Percentiles rank a stretch among this genome's conserved stretches.
These are phyloP conservation scores for Pontederia crassipes DNA, from an alignment of 176 grass and related monocot genomes.

Conservation along the genomic window DNA sequence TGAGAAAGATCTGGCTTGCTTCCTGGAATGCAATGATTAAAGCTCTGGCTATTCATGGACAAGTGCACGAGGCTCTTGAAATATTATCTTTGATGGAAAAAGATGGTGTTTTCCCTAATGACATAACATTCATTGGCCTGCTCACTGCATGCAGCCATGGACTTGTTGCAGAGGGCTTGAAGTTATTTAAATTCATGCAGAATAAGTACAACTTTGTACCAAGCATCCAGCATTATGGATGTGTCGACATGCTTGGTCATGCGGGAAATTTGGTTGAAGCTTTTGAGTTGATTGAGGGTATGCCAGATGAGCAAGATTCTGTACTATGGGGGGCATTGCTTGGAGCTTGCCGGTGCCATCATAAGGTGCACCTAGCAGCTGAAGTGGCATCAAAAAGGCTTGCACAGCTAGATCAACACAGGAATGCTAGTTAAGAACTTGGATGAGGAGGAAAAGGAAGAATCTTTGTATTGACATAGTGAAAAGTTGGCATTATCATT, in stretches of 20 bases:
- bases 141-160: conserved; percentile 11
- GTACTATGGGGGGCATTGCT: conserved; percentile 4
- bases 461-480: neutral
- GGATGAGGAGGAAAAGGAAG: conserved; percentile 9
- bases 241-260: conserved; percentile 8
- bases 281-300: neutral
- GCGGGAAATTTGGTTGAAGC: conserved; percentile 1
- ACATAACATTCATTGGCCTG: conserved; percentile 7
- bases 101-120: conserved; percentile 3
- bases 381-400: conserved; percentile 1
- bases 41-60: conserved; percentile 7
- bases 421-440: neutral
- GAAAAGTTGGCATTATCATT: conserved; percentile 14
- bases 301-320: neutral
- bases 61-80: conserved; percentile 2
- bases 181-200: conserved; percentile 8
- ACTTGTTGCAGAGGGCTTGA: conserved; percentile 2
- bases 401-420: neutral
- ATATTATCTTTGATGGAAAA: conserved; percentile 2
- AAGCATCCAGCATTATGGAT: conserved; percentile 8
- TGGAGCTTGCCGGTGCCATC: neutral
- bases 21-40: conserved; percentile 15
- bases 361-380: conserved; percentile 3
- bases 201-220: neutral
- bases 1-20: conserved; percentile 10